Evolutionary conservation across 768 basidiomycete species (phyloP), one percentile per base, ranked within the genome.

Genomic region (Lactarius pseudohatsudake): DNA sequence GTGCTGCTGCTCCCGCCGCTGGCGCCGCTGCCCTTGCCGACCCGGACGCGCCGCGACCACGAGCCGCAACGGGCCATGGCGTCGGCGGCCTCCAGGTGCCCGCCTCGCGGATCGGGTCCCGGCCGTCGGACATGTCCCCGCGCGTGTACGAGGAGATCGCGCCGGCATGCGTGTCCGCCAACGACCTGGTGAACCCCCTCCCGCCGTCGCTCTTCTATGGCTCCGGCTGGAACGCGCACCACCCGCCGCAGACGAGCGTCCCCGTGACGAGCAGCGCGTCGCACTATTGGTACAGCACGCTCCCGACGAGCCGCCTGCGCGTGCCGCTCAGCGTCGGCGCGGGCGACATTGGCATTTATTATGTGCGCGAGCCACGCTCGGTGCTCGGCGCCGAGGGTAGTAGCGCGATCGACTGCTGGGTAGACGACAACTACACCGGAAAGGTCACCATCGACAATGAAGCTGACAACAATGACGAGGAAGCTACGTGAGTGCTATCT

Each of bases 141-240:
- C 76, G 79, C 1, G 81, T 85, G 4, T 96, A 90, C 76, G 86
- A 91, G 75, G 97, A 98, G 76, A 85, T 96, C 59, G 83, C 86
- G 45, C 97, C 96, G 8, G 94, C 84, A 79, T 98, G 97, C 76
- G 94, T 93, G 0, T 90, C 89, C 26, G 97, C 97, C n/a, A 96
- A 98, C 77, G 96, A 99, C 75, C 82, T 98, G 60, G 93, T 99
- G 77, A 98, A 98, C 78, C 97, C 97, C 1, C 82, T 98, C 0
- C 96, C 96, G n/a, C 86, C 89, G 0, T 92, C 92, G 36, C 78
- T 98, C 71, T 98, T 98, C 80, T 91, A 90, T 68, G 97, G 95
- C 36, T 89, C 90, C 0, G 97, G 97, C 7, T 99, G 96, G 96
- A 81, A 84, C 67, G 85, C 85, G 0, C 85, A 83, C 72, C 92